Conservation (phyloP, 1,284 basidiomycete genomes). For the Waitea zeae region DNA sequence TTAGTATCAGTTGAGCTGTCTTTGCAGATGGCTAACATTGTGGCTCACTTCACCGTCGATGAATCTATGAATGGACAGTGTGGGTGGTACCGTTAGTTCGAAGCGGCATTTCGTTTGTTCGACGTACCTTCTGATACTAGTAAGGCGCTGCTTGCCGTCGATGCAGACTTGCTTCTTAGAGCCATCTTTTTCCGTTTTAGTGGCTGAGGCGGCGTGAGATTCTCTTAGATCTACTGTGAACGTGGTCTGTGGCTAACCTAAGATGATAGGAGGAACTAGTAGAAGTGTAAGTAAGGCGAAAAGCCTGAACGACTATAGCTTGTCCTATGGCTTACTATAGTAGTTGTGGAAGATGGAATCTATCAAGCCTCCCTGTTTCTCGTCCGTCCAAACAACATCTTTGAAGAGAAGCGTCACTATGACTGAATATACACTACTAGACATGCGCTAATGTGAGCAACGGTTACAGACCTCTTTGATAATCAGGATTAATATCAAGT, state of each 20-base stretch:
- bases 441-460: not conserved
- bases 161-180: constrained; percentile 49
- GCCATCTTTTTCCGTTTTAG: constrained; percentile 32
- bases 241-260: constrained; percentile 16
- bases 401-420: too few relatives aligned
- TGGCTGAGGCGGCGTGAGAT: constrained; percentile 13
- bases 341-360: constrained; percentile 39
- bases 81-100: too few relatives aligned
- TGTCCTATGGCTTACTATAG: too few relatives aligned
- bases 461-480: constrained; percentile 25
- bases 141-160: constrained; percentile 66
- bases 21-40: too few relatives aligned
- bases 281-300: too few relatives aligned
- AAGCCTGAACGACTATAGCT: too few relatives aligned
- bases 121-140: too few relatives aligned
- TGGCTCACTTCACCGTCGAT: constrained; percentile 56
- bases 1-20: too few relatives aligned
- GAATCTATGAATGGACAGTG: constrained; percentile 51
- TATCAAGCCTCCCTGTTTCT: constrained; percentile 28
- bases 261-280: constrained; percentile 36
- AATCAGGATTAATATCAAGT: constrained; percentile 32
- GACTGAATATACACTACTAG: not conserved
- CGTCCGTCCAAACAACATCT: constrained; percentile 32
- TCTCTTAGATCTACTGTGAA: constrained; percentile 4
- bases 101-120: too few relatives aligned